Percentiles rank a stretch among this genome's conserved stretches.
Evolutionary conservation across 495 filamentous ascomycete species (phyloP).

Genomic region (Xylaria grammica): DNA sequence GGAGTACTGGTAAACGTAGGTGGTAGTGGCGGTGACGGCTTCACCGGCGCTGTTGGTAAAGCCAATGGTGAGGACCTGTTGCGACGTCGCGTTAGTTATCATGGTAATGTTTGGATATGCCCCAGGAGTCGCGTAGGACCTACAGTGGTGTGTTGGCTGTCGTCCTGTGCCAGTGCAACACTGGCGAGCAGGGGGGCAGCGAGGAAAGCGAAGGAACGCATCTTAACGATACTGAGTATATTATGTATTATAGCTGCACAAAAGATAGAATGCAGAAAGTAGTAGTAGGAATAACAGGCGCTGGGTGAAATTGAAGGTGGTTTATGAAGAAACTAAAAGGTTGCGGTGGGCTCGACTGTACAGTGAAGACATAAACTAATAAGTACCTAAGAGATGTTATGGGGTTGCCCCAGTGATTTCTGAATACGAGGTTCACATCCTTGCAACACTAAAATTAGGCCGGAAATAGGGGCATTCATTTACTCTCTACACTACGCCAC

Average conservation of each 20-base stretch:
- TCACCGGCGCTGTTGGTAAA: constrained; percentile 14
- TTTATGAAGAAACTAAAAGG: not conserved
- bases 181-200: constrained; percentile 9
- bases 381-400: not conserved
- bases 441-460: constrained; percentile 1
- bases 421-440: constrained; percentile 13
- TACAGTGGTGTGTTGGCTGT: constrained; percentile 16
- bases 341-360: not conserved
- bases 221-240: constrained; percentile 15
- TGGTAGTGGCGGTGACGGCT: constrained; percentile 16
- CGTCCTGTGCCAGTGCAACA: constrained; percentile 18
- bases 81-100: not conserved
- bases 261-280: not conserved
- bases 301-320: not conserved
- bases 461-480: constrained; percentile 14
- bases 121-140: constrained; percentile 6
- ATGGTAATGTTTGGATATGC: not conserved
- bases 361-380: constrained; percentile 7
- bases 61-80: constrained; percentile 20
- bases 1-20: constrained; percentile 29
- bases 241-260: constrained; percentile 9
- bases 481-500: too few relatives aligned
- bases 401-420: constrained; percentile 6
- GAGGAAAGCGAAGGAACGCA: constrained; percentile 18
- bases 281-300: not conserved